Base-by-base conservation (phyloP, 192 early-diverging fungal genomes). In the Dissophora ornata region DNA sequence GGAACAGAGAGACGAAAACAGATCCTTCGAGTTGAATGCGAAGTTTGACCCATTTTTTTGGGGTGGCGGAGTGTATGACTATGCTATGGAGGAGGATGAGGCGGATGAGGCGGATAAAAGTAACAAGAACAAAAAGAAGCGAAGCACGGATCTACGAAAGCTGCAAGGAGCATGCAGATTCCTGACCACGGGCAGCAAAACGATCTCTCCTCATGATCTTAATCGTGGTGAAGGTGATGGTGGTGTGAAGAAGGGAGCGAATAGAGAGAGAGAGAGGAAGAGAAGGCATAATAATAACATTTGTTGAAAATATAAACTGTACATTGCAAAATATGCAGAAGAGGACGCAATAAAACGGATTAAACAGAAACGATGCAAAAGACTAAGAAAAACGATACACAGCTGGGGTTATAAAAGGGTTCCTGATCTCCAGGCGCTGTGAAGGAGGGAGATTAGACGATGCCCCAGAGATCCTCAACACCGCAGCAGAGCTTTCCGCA, bases 401-500 rank as follows among this genome's bases (percentile, higher is more conserved):
- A 48, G 47, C n/a, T n/a, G 19, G 33, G 18, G 32, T 24, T 3
- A 47, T 8, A 26, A 28, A 19, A 36, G 34, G 0, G 1, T 11
- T 15, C 2, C 9, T 2, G 18, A 48, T 13, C 49, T 13, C 6
- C 36, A 38, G 36, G 13, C 36, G 36, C 36, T n/a, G n/a, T n/a
- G n/a, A n/a, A n/a, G n/a, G n/a, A n/a, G n/a, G n/a, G n/a, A n/a
- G n/a, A n/a, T 59, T 77, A 77, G 47, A 77, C 92, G 45, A 98
- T 91, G 24, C 87, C 90, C 95, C 95, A 98, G 30, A 96, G 73
- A 36, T 95, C 95, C 77, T 97, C 97, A 62, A 96, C 84, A 22
- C 93, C 89, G 57, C 89, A 91, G 42, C 91, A 90, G 61, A 99
- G 85, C 84, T 98, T 99, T 40, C 94, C 93, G 68, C 96, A 98